Evolutionary conservation across 2,329 filamentous ascomycete species (phyloP).

Genomic region (Biscogniauxia marginata): DNA sequence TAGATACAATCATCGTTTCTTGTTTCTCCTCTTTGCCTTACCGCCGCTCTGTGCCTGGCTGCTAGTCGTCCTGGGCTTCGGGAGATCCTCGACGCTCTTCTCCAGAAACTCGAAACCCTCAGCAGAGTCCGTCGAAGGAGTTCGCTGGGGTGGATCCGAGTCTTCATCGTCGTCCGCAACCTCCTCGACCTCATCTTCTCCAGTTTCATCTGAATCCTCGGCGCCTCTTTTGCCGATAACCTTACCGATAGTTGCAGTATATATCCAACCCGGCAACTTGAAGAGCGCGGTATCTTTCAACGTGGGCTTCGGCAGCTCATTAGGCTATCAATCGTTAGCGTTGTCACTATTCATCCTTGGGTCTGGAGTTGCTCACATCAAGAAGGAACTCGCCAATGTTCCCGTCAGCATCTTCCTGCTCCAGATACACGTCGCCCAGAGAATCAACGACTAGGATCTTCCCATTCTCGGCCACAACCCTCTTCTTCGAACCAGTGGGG

Average conservation of each 20-base stretch:
- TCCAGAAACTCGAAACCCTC: constrained; percentile 64
- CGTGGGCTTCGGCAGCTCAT: constrained; percentile 76
- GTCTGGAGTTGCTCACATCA: constrained; percentile 63
- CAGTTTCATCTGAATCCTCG: constrained; percentile 33
- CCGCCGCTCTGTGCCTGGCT: constrained; percentile 41
- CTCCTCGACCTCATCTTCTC: constrained; percentile 37
- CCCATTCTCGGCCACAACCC: constrained; percentile 90
- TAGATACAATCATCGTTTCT: constrained; percentile 47
- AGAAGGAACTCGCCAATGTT: constrained; percentile 79
- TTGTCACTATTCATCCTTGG: neutral
- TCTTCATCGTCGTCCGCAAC: constrained; percentile 44
- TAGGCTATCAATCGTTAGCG: constrained; percentile 50
- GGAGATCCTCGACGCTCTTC: constrained; percentile 57
- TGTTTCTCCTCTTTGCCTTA: constrained; percentile 53
- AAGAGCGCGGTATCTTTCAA: constrained; percentile 80
- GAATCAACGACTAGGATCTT: constrained; percentile 93
- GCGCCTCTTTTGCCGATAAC: constrained; percentile 38
- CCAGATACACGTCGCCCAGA: constrained; percentile 88
- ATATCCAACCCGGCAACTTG: constrained; percentile 74
- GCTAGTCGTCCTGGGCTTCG: constrained; percentile 50
- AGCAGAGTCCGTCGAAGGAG: constrained; percentile 56
- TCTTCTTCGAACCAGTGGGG: constrained; percentile 76
- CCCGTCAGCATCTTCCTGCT: constrained; percentile 86
- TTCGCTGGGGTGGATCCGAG: constrained; percentile 47
- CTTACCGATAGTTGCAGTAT: constrained; percentile 54